A percentile compares a stretch with the other conserved stretches of the same genome.
Evolutionary conservation across 768 basidiomycete species (phyloP).

Genomic region (Strobilomyces confusus): DNA sequence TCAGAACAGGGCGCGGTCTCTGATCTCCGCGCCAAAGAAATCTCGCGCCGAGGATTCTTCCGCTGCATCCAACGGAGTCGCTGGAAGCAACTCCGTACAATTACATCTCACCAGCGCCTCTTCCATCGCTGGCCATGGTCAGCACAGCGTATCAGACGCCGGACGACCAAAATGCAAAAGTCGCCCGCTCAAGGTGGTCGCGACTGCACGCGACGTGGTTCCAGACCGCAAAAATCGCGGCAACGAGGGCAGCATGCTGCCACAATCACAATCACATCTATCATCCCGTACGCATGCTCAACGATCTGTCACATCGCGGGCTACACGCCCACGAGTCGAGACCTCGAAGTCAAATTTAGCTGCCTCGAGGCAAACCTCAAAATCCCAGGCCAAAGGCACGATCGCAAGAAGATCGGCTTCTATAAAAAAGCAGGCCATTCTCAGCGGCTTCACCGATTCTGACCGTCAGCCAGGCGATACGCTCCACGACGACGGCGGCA

Average conservation of each 20-base stretch:
- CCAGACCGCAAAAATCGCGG: constrained; percentile 22
- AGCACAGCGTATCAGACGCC: constrained; percentile 10
- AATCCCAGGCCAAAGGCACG: constrained; percentile 38
- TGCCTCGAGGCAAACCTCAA: constrained; percentile 34
- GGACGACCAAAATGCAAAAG: constrained; percentile 46
- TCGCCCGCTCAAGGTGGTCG: constrained; percentile 50
- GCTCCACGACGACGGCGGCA: constrained; percentile 26
- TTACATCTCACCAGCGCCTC: constrained; percentile 11
- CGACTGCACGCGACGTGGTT: constrained; percentile 30
- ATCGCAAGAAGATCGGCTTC: constrained; percentile 25
- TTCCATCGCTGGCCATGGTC: constrained; percentile 30
- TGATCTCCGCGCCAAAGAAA: constrained; percentile 28
- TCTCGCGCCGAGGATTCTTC: constrained; percentile 18
- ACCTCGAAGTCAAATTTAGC: constrained; percentile 28
- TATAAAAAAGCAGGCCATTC: constrained; percentile 16
- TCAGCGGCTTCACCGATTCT: constrained; percentile 20
- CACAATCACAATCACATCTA: constrained; percentile 35
- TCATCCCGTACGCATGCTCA: constrained; percentile 22
- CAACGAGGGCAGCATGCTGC: constrained; percentile 34
- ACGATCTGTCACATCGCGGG: constrained; percentile 23
- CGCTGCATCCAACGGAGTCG: constrained; percentile 40
- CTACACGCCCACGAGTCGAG: constrained; percentile 21
- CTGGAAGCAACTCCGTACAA: constrained; percentile 19
- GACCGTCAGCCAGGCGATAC: constrained; percentile 35
- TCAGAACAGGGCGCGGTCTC: constrained; percentile 40